Base-by-base conservation (phyloP, 495 filamentous ascomycete genomes). In the Neurospora tetraspora region DNA sequence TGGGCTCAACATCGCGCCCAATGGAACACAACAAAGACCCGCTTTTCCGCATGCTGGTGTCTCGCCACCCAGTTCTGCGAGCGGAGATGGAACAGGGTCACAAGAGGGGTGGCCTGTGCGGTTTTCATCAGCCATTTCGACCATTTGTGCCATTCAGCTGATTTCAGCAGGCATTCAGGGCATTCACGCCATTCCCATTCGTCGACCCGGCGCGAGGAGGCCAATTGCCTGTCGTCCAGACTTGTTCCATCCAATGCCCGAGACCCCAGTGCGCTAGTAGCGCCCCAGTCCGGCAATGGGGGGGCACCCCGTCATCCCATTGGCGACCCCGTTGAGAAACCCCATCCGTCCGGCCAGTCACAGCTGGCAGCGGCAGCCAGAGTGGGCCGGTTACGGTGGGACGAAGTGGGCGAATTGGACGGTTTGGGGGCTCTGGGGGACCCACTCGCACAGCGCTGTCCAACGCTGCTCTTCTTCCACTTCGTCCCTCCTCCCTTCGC, bases 181-280 rank as follows among this genome's bases (percentile, higher is more conserved):
- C n/a, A n/a, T n/a, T n/a, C n/a, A n/a, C n/a, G 23, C 27, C 53
- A 18, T 65, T 65, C 53, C 53, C 27, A 65, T 65, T 65, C 53
- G 53, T 65, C 27, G 23, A 61, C 14, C 53, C 12, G 53, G 53
- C 53, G 53, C 42, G 61, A 16, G 37, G 53, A 71, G 31, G 31
- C 69, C 71, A 61, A 76, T 79, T 79, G 77, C 72, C 77, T 72
- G 73, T 75, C 76, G 80, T 74, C 78, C 81, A 78, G 78, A 80
- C 81, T 80, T 34, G 53, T 65, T 65, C 53, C 53, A 34, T 65
- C 27, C 53, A 65, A 65, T 65, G 27, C 53, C 53, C 31, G 53
- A 65, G 53, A 65, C 53, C 27, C 53, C 80, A 81, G 80, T 77
- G 76, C 78, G 78, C 80, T 73, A 43, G 76, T 79, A 78, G 79